A percentile compares a stretch with the other conserved stretches of the same genome.
phyloP scores from a whole-genome alignment of 1,284 basidiomycete species.

The Trametes pubescens region DNA sequence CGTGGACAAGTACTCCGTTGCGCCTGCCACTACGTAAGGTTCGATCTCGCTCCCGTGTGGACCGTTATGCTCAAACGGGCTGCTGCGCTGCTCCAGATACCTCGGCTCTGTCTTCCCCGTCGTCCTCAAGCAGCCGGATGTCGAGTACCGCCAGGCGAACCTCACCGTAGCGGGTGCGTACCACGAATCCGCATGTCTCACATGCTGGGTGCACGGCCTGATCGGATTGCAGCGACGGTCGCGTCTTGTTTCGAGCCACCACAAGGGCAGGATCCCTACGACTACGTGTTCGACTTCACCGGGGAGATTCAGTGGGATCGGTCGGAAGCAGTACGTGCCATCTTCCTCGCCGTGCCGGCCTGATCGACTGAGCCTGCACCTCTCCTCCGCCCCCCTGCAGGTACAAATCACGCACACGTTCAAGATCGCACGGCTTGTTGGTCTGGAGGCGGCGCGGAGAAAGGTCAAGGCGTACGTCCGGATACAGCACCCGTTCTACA shows the following conservation, averaged over 20 bases:
- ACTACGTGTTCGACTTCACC: conserved; percentile 83
- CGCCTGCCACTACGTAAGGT: conserved; percentile 85
- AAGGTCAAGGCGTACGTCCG: conserved; percentile 82
- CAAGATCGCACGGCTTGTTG: conserved; percentile 73
- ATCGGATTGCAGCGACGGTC: conserved; percentile 60
- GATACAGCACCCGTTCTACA: conserved; percentile 85
- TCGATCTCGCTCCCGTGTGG: conserved; percentile 16
- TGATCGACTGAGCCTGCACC: conserved; percentile 5
- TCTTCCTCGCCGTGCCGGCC: conserved; percentile 6
- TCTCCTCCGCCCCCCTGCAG: conserved; percentile 45
- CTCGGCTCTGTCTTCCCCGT: conserved; percentile 80
- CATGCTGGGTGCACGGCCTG: conserved; percentile 18
- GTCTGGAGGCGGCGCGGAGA: conserved; percentile 69
- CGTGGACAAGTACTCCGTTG: conserved; percentile 87
- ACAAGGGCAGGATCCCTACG: conserved; percentile 68
- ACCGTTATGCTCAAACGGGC: conserved; percentile 17
- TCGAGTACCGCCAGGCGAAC: conserved; percentile 89
- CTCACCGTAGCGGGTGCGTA: conserved; percentile 72
- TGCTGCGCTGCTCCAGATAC: conserved; percentile 59
- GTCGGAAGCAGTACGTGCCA: conserved; percentile 68
- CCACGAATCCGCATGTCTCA: conserved; percentile 14
- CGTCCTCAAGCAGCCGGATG: conserved; percentile 67
- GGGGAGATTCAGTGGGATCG: conserved; percentile 85
- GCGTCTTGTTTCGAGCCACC: conserved; percentile 73
- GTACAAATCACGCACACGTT: conserved; percentile 85